Conservation (phyloP, 2,329 filamentous ascomycete species). For the Ceratocystis cubensis region DNA sequence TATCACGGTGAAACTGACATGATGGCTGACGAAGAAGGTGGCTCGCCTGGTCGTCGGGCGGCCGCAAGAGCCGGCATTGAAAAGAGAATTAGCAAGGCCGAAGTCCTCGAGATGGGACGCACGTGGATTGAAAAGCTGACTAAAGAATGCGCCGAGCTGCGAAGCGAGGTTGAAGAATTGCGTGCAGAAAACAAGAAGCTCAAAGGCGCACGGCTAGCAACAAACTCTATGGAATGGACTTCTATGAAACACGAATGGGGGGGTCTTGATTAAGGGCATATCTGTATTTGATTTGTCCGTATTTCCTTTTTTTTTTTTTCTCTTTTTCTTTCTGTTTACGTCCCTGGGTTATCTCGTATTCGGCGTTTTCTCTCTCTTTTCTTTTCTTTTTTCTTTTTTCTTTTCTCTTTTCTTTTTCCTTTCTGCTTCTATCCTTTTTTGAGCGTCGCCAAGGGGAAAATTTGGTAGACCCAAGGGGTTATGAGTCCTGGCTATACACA, state of each 20-base stretch:
- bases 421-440: background rate
- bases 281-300: background rate
- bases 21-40: conserved; percentile 24
- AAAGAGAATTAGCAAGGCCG: conserved; percentile 33
- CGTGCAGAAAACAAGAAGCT: conserved; percentile 14
- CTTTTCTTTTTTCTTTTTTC: background rate
- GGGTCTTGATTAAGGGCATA: background rate
- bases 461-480: background rate
- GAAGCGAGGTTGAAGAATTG: conserved; percentile 5
- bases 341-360: background rate
- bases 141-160: conserved; percentile 28
- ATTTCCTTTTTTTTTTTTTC: background rate
- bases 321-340: background rate
- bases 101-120: conserved; percentile 35
- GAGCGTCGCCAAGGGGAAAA: background rate
- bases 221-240: background rate
- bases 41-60: conserved; percentile 24
- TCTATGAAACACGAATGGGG: conserved; percentile 11
- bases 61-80: conserved; percentile 22
- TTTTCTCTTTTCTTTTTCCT: background rate
- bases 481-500: background rate
- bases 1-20: conserved; percentile 26
- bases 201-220: background rate
- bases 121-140: conserved; percentile 33
- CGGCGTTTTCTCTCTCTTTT: background rate